Conservation (phyloP, 140 eudicot species). For the Anethum foeniculum region DNA sequence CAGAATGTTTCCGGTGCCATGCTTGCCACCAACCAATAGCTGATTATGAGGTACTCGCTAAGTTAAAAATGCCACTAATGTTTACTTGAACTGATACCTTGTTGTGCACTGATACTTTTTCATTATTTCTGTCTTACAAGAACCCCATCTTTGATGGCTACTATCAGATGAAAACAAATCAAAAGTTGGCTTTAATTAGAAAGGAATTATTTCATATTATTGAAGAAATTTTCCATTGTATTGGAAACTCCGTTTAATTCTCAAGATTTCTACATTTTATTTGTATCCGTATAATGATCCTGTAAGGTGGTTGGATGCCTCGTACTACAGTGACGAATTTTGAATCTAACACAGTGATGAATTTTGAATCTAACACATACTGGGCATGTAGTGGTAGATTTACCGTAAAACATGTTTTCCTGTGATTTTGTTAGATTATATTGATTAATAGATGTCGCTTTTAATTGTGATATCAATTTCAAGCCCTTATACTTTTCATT, state of each 20-base stretch:
- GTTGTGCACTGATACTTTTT: not conserved
- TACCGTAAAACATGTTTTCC: not conserved
- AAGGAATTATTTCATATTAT: not conserved
- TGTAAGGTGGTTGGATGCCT: not conserved
- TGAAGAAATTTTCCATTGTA: too few relatives aligned
- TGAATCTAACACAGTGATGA: not conserved
- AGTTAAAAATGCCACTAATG: constrained; percentile 11
- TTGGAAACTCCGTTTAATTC: not conserved
- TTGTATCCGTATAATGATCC: not conserved
- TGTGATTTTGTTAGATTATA: not conserved
- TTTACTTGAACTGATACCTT: constrained; percentile 11
- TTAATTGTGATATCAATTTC: not conserved
- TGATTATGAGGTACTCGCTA: constrained; percentile 64
- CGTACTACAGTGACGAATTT: not conserved
- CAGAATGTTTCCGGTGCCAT: constrained; percentile 90
- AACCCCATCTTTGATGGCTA: not conserved
- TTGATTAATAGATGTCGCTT: not conserved
- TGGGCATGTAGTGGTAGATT: not conserved
- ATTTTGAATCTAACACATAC: not conserved
- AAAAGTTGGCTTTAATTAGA: not conserved
- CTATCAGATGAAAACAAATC: not conserved
- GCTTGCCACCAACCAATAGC: constrained; percentile 82
- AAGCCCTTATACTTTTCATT: not conserved
- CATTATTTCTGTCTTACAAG: not conserved
- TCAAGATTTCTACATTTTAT: not conserved